A percentile compares a stretch with the other conserved stretches of the same genome.
These are phyloP conservation scores for Eruca vesicaria DNA, from an alignment of 441 rosid genomes.

Conservation along the genomic window DNA sequence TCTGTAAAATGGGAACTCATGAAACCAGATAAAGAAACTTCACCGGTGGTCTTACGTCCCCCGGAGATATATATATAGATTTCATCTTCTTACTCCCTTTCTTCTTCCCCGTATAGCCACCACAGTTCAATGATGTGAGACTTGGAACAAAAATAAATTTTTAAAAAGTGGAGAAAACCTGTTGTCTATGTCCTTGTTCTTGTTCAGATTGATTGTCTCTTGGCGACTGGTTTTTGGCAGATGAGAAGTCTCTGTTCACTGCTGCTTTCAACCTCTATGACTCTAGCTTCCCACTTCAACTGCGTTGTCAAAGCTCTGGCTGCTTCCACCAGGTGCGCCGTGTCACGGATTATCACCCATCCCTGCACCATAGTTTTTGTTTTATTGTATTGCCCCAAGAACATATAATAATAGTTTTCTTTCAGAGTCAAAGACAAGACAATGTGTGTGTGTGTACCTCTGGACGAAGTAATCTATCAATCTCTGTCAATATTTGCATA, in stretches of 20 bases:
- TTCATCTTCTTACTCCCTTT: conserved; percentile 41
- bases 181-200: conserved; percentile 16
- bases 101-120: conserved; percentile 38
- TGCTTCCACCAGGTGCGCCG: conserved; percentile 69
- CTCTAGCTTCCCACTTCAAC: conserved; percentile 96
- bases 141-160: conserved; percentile 15
- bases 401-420: background rate
- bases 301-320: conserved; percentile 68
- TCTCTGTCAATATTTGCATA: conserved; percentile 69
- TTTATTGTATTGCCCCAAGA: background rate
- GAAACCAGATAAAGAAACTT: conserved; percentile 43
- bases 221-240: conserved; percentile 92
- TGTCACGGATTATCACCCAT: conserved; percentile 92
- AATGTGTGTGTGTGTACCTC: conserved; percentile 57
- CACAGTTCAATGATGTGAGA: conserved; percentile 23
- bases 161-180: conserved; percentile 23
- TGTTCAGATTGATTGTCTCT: conserved; percentile 56
- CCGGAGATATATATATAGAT: conserved; percentile 36
- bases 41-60: conserved; percentile 42
- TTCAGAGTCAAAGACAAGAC: background rate
- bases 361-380: conserved; percentile 61
- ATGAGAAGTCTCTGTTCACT: conserved; percentile 89
- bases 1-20: conserved; percentile 49
- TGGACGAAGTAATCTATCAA: conserved; percentile 94
- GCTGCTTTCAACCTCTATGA: conserved; percentile 77